Conservation (phyloP, 163 green algal genomes). For the Coccomyxa subellipsoidea region DNA sequence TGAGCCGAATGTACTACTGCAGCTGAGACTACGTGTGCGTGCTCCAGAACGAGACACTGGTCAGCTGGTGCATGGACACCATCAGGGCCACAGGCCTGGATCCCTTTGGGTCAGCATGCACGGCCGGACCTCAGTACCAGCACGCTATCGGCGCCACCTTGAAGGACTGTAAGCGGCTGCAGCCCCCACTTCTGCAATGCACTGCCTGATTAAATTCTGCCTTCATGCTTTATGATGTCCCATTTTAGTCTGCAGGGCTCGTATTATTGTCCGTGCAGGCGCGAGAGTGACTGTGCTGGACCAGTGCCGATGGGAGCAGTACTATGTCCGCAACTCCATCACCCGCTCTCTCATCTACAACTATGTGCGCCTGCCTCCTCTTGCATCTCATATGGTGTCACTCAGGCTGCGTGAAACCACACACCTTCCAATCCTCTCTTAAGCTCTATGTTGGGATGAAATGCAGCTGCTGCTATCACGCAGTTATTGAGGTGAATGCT, state of each 20-base stretch:
- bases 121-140: not conserved
- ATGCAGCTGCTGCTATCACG: too few species aligned
- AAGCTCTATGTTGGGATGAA: too few species aligned
- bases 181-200: too few species aligned
- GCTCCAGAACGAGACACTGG: not conserved
- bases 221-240: not conserved
- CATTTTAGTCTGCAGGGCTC: not conserved
- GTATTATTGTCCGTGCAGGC: not conserved
- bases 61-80: not conserved
- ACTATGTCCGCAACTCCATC: conserved; percentile 74
- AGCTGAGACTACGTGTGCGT: too few species aligned
- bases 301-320: conserved; percentile 76
- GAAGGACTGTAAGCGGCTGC: not conserved
- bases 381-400: too few species aligned
- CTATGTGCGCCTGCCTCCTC: conserved; percentile 34
- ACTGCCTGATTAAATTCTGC: not conserved
- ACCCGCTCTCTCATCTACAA: conserved; percentile 68
- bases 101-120: not conserved
- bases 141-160: not conserved
- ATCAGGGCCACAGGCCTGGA: not conserved
- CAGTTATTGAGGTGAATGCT: too few species aligned
- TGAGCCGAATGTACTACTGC: too few species aligned
- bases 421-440: too few species aligned
- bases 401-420: too few species aligned
- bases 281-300: conserved; percentile 20